Base-by-base conservation (phyloP, 768 basidiomycete species). In the Gautieria morchelliformis region DNA sequence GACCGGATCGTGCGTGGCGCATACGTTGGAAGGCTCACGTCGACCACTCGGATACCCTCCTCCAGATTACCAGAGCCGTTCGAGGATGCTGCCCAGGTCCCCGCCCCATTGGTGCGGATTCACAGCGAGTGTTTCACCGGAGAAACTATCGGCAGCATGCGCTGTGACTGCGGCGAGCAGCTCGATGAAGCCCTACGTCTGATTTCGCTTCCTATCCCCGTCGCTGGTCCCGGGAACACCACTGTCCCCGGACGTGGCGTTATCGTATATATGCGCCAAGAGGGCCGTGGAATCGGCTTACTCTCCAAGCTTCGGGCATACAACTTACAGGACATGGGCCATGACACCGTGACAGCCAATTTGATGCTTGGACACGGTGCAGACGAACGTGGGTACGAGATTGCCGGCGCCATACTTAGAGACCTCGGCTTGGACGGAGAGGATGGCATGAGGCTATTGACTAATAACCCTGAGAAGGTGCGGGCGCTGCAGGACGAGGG, bases 81-180 rank as follows among this genome's bases (percentile, higher is more conserved):
- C 20, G 17, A 30, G 2, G 11, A 55, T 22, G 63, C 74, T 57
- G 63, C 66, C 44, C 67, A 85, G 37, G 35, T 44, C 7, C 87
- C 87, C 1, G 71, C 85, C 0, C 93, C 96, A 0, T 81, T 98
- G 52, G 84, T 99, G 45, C 85, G 96, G 40, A 92, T 99, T 52
- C 96, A 99, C 71, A 96, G 93, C 30, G 96, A 99, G 69, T 99
- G 96, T 69, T 98, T 93, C 72, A 99, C 96, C 0, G 96, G 96
- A 30, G 96, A 98, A 71, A 98, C 94, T 8, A 82, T 98, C 58
- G 96, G 96, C 27, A 85, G 93, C 76, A 93, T 96, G 89, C 87
- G 96, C 33, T 99, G 96, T 67, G 96, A 99, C 69, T 99, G 96
- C 66, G 96, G 96, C 14, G 94, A 98, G 71, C 96, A 99, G 69